Percentiles rank a stretch among this genome's conserved stretches.
phyloP scores from a whole-genome alignment of 257 asterid genomes.

The Penstemon barbatus region DNA sequence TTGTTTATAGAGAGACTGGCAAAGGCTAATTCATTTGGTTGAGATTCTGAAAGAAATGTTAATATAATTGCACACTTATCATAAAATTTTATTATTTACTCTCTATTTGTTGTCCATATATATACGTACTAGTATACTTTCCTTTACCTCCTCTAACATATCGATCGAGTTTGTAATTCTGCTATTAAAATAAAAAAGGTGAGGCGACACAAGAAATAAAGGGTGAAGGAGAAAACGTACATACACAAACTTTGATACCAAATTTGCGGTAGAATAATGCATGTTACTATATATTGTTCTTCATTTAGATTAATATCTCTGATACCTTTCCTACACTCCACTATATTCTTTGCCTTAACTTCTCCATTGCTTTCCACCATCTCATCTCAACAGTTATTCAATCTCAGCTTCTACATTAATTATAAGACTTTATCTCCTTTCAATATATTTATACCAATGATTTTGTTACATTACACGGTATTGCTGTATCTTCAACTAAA shows the following conservation, averaged over 20 bases:
- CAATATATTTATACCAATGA: not conserved
- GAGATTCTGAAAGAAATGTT: too few species aligned
- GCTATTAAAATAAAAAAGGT: too few species aligned
- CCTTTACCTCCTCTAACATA: too few species aligned
- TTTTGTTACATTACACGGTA: not conserved
- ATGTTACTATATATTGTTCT: constrained; percentile 38
- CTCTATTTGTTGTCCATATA: too few species aligned
- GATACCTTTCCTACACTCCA: constrained; percentile 25
- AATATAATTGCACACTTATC: too few species aligned
- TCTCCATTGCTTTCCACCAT: constrained; percentile 6
- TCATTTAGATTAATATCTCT: constrained; percentile 40
- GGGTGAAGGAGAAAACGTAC: too few species aligned
- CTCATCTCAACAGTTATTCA: not conserved
- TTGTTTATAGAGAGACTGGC: too few species aligned
- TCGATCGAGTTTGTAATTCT: too few species aligned
- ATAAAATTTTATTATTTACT: too few species aligned
- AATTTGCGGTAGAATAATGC: not conserved
- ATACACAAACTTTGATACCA: constrained; percentile 2
- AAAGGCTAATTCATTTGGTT: too few species aligned
- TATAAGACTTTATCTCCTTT: not conserved
- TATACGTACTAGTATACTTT: too few species aligned
- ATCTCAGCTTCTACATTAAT: not conserved
- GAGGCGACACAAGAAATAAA: too few species aligned
- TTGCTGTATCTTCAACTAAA: not conserved
- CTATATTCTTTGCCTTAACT: constrained; percentile 51